Conservation (phyloP, 768 basidiomycete species). For the Leccinum subgranulosum region DNA sequence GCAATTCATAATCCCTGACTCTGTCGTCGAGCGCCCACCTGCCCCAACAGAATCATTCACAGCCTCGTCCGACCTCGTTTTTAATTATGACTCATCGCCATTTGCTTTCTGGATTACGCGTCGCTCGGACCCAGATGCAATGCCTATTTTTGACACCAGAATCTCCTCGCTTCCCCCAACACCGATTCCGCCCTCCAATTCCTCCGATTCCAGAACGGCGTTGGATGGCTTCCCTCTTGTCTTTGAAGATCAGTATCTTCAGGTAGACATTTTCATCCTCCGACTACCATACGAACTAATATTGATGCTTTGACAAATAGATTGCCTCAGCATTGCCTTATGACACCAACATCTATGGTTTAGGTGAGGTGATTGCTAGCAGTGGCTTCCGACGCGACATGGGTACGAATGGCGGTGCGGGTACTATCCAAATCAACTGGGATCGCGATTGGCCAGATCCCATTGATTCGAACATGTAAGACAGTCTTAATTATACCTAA, state of each 20-base stretch:
- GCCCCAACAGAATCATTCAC: constrained; percentile 34
- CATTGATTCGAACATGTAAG: constrained; percentile 63
- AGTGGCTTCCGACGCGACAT: constrained; percentile 67
- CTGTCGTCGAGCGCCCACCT: constrained; percentile 44
- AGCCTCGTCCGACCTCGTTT: constrained; percentile 57
- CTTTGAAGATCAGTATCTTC: constrained; percentile 79
- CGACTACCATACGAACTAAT: background rate
- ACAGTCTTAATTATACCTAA: background rate
- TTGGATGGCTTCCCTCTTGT: constrained; percentile 67
- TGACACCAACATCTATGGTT: constrained; percentile 71
- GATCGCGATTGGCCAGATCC: constrained; percentile 61
- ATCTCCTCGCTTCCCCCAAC: constrained; percentile 56
- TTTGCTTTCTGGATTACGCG: constrained; percentile 84
- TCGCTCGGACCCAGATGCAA: constrained; percentile 49
- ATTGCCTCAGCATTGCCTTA: constrained; percentile 64
- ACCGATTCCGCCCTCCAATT: constrained; percentile 54
- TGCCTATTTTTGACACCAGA: constrained; percentile 71
- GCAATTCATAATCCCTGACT: constrained; percentile 67
- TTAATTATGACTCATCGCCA: constrained; percentile 61
- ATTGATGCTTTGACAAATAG: constrained; percentile 26
- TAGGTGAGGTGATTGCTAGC: constrained; percentile 70
- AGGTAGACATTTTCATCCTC: constrained; percentile 35
- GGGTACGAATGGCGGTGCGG: constrained; percentile 43
- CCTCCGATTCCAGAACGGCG: constrained; percentile 49
- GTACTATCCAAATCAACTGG: constrained; percentile 69